Base-by-base conservation (phyloP, 2,329 filamentous ascomycete species). In the Helminthosporium solani region DNA sequence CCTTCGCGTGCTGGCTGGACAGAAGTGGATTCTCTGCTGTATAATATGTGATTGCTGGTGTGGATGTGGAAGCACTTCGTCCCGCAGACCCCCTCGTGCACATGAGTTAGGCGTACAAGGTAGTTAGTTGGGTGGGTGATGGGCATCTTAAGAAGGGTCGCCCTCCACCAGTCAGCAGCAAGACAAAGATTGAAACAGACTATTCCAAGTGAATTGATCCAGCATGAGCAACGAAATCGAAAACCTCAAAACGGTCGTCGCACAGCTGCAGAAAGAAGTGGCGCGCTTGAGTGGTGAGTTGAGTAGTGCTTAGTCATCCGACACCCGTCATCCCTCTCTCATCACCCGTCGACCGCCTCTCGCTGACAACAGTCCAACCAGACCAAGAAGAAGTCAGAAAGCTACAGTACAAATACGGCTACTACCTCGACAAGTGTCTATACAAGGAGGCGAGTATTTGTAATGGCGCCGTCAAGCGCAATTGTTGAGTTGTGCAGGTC, bases 401-500 rank as follows among this genome's bases (percentile, higher is more conserved):
- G 58, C 71, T 77, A 2, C 78, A 81, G 57, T 78, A 77, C 70
- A 80, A 78, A 49, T 82, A 81, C 61, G 79, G 78, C 20, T 81
- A 82, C 61, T 82, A 81, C 58, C 70, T 82, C 20, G 79, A 82
- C 66, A 82, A 82, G 53, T 82, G 78, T 49, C 68, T 82, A 1
- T 82, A 81, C 64, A 73, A 79, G 51, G 77, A 81, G 68, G 77
- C 75, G 42, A 45, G 40, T 2, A 15, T 2, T 0, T n/a, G n/a
- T 4, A 20, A 14, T 18, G 8, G 9, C 2, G 14, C 9, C 7
- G 8, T 7, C 9, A 23, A 5, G 5, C 1, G 12, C 7, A 15
- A 5, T 42, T 33, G 18, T 47, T 60, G 11, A 64, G 14, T 15
- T 7, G 4, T 12, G 1, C 18, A 67, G 62, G 65, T 68, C 30